Percentiles rank a stretch among this genome's conserved stretches.
These are phyloP conservation scores for Chaetomium strumarium DNA, from an alignment of 2,329 filamentous ascomycete species.

Conservation along the genomic window DNA sequence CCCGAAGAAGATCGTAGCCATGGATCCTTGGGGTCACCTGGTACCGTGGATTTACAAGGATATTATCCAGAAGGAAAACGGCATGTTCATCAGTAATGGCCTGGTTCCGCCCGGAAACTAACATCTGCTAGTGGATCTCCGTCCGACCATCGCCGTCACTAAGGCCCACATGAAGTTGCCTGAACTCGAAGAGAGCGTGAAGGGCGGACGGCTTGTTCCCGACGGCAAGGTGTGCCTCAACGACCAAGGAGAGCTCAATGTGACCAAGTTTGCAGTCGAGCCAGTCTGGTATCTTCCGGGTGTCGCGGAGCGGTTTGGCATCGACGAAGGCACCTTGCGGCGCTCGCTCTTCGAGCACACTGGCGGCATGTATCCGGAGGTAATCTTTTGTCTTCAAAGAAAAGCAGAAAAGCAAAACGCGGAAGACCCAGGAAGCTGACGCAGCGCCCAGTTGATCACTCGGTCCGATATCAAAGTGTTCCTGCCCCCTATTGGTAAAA, in stretches of 20 bases:
- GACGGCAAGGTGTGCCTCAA: slow-evolving; percentile 93
- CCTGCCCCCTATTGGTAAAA: slow-evolving; percentile 77
- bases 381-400: slow-evolving; percentile 25
- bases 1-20: slow-evolving; percentile 89
- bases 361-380: slow-evolving; percentile 90
- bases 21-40: slow-evolving; percentile 92
- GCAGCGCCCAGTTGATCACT: slow-evolving; percentile 63
- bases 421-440: slow-evolving; percentile 14
- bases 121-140: slow-evolving; percentile 59
- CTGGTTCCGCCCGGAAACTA: neutral
- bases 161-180: slow-evolving; percentile 95
- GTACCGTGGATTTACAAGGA: slow-evolving; percentile 78
- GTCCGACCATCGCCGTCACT: slow-evolving; percentile 87
- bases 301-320: slow-evolving; percentile 88
- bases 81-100: slow-evolving; percentile 32
- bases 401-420: neutral
- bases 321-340: slow-evolving; percentile 82
- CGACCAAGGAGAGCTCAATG: slow-evolving; percentile 75
- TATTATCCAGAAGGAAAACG: slow-evolving; percentile 67
- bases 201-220: slow-evolving; percentile 63
- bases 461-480: slow-evolving; percentile 92
- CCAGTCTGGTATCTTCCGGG: slow-evolving; percentile 86
- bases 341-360: slow-evolving; percentile 91
- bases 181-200: slow-evolving; percentile 85
- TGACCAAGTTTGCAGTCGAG: slow-evolving; percentile 96